Evolutionary conservation across 2,329 filamentous ascomycete genomes (phyloP).

Genomic region (Ascochyta clinopodiicola): DNA sequence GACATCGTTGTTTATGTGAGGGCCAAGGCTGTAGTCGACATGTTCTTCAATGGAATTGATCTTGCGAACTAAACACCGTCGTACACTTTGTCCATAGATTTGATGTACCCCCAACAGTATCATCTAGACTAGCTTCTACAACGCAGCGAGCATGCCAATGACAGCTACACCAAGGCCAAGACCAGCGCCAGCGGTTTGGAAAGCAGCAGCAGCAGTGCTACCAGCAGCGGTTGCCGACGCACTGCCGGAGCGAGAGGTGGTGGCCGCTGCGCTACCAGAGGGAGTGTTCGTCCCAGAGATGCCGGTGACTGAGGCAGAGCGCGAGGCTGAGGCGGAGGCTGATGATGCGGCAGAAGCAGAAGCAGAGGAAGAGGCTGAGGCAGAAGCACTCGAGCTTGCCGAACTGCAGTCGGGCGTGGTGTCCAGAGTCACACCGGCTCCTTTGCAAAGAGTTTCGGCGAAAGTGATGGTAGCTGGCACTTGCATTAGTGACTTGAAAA

Average conservation of each 20-base stretch:
- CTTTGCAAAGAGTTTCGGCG: constrained; percentile 50
- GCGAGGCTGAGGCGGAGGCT: constrained; percentile 3
- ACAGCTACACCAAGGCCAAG: constrained; percentile 35
- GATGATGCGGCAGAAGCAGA: not conserved
- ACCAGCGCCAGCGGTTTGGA: constrained; percentile 31
- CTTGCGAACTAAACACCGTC: not conserved
- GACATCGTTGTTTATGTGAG: too few relatives aligned
- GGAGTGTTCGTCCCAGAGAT: constrained; percentile 11
- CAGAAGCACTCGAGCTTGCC: constrained; percentile 18
- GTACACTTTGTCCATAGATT: not conserved
- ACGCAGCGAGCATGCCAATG: constrained; percentile 35
- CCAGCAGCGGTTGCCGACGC: constrained; percentile 11
- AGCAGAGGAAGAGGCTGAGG: constrained; percentile 17
- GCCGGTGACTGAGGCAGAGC: constrained; percentile 5
- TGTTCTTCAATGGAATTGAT: not conserved
- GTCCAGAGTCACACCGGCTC: constrained; percentile 49
- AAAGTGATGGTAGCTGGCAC: constrained; percentile 50
- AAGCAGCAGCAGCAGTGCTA: constrained; percentile 29
- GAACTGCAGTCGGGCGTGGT: constrained; percentile 46
- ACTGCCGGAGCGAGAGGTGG: constrained; percentile 13
- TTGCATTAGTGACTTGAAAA: constrained; percentile 5
- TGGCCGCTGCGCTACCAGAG: constrained; percentile 13
- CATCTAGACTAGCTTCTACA: constrained; percentile 23
- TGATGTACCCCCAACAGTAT: not conserved
- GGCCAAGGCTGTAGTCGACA: too few relatives aligned